Evolutionary conservation across 2,329 filamentous ascomycete genomes (phyloP).

Genomic region (Diplodia sapinea): DNA sequence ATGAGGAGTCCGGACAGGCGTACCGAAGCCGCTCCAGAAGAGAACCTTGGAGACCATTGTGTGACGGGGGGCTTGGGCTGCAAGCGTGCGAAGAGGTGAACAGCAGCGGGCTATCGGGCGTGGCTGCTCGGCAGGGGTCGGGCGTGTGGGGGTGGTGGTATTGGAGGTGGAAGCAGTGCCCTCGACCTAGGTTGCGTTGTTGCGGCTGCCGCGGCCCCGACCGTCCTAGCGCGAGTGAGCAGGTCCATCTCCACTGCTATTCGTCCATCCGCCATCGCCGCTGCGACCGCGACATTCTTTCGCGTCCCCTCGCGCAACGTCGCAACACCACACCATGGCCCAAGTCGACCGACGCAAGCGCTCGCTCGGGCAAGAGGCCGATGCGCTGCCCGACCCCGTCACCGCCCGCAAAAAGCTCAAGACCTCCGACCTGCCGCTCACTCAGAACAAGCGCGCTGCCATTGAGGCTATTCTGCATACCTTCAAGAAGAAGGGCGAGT

Average conservation of each 20-base stretch:
- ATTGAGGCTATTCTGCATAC: conserved; percentile 78
- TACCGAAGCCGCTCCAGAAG: conserved; percentile 94
- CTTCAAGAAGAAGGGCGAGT: conserved; percentile 86
- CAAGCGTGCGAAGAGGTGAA: conserved; percentile 13
- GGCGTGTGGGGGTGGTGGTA: conserved; percentile 15
- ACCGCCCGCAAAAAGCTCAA: conserved; percentile 66
- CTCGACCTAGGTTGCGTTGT: neutral
- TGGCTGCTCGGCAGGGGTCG: conserved; percentile 4
- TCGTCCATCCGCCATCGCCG: neutral
- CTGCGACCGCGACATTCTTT: conserved; percentile 17
- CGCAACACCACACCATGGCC: conserved; percentile 26
- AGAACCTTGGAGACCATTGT: conserved; percentile 65
- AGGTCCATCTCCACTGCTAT: conserved; percentile 18
- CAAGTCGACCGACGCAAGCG: conserved; percentile 37
- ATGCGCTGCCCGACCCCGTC: conserved; percentile 37
- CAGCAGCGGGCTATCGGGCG: neutral
- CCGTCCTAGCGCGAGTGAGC: conserved; percentile 21
- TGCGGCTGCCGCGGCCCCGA: conserved; percentile 1
- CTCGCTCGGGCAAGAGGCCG: conserved; percentile 38
- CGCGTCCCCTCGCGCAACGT: conserved; percentile 9
- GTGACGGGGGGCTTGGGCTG: conserved; percentile 25
- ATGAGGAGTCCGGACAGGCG: conserved; percentile 43
- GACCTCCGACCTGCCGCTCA: conserved; percentile 74
- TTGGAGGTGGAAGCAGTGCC: neutral
- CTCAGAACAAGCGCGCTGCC: conserved; percentile 72